Conservation (phyloP, 352 stramenopile genomes). For the Pythium insidiosum region DNA sequence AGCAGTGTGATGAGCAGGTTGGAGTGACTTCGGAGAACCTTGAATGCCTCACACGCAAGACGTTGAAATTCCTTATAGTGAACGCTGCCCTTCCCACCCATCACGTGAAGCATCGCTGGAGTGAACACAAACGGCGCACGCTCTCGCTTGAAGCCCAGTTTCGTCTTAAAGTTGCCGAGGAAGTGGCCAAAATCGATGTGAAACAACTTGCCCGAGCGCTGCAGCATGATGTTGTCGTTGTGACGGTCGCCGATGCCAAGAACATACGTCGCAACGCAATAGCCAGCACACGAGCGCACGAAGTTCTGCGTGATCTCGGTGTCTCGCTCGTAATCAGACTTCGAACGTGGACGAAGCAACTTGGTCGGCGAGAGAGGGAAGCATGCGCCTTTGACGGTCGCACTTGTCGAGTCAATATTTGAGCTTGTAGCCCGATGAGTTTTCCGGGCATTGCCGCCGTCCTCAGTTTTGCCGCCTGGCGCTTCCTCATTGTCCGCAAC, state of each 20-base stretch:
- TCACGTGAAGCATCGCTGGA: slow-evolving; percentile 77
- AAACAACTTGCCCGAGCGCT: slow-evolving; percentile 89
- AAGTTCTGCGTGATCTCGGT: slow-evolving; percentile 82
- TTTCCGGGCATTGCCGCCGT: too few relatives aligned
- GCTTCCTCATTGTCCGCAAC: too few relatives aligned
- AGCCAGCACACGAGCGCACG: slow-evolving; percentile 82
- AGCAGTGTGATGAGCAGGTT: slow-evolving; percentile 81
- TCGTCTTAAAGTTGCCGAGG: slow-evolving; percentile 93
- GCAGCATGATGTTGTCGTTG: slow-evolving; percentile 96
- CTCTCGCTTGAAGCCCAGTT: slow-evolving; percentile 88
- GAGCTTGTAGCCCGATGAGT: too few relatives aligned
- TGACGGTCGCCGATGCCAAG: slow-evolving; percentile 91
- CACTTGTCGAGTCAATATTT: too few relatives aligned
- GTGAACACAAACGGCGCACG: slow-evolving; percentile 91
- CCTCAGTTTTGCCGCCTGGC: too few relatives aligned
- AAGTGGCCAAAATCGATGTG: slow-evolving; percentile 97
- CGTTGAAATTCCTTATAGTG: slow-evolving; percentile 72
- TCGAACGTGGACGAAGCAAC: slow-evolving; percentile 18
- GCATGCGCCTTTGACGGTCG: too few relatives aligned
- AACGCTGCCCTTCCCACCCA: slow-evolving; percentile 72
- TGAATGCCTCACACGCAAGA: slow-evolving; percentile 58
- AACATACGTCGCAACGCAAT: slow-evolving; percentile 92
- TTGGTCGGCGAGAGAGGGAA: slow-evolving; percentile 45
- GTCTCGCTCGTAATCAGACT: slow-evolving; percentile 25
- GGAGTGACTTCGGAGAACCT: slow-evolving; percentile 60